Percentiles rank a stretch among this genome's conserved stretches.
Conservation (phyloP, 202 grass and related monocot species). For the Digitaria exilis region DNA sequence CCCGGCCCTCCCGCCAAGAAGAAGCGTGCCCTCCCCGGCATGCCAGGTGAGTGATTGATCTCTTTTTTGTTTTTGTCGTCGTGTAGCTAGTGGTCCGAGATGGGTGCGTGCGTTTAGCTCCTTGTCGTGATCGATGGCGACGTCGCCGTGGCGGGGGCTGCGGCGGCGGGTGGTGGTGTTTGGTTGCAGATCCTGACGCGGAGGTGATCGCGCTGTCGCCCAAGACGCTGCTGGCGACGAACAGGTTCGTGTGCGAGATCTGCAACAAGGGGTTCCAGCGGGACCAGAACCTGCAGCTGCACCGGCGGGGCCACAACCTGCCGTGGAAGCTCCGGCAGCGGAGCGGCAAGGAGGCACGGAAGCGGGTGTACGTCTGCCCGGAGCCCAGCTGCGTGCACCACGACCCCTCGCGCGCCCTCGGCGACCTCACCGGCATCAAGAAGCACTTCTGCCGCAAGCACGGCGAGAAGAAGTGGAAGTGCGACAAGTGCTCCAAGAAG, state of each 20-base stretch:
- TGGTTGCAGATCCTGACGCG: conserved; percentile 86
- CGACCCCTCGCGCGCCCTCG: conserved; percentile 77
- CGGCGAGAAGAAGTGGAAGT: conserved; percentile 99
- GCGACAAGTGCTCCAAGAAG: conserved; percentile 97
- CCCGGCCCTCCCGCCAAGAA: conserved; percentile 68
- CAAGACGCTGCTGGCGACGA: conserved; percentile 91
- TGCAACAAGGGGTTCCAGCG: conserved; percentile 99
- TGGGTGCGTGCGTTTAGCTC: neutral
- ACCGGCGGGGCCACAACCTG: conserved; percentile 93
- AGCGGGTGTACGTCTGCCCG: conserved; percentile 97
- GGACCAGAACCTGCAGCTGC: conserved; percentile 99
- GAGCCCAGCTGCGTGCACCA: conserved; percentile 88
- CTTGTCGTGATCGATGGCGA: conserved; percentile 44
- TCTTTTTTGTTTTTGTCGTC: neutral
- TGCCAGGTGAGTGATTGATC: conserved; percentile 75
- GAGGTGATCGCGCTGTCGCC: conserved; percentile 98
- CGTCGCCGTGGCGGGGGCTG: no score
- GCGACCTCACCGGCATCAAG: conserved; percentile 97
- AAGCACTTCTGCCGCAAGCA: conserved; percentile 99
- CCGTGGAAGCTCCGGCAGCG: conserved; percentile 98
- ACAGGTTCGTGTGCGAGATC: conserved; percentile 99
- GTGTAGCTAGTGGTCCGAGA: conserved; percentile 14
- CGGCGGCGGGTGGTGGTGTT: neutral
- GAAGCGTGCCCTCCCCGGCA: conserved; percentile 96
- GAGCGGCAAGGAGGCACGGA: conserved; percentile 81